Evolutionary conservation across 495 filamentous ascomycete genomes (phyloP), one percentile per base, ranked within the genome.

Genomic region (Xylaria sp.): DNA sequence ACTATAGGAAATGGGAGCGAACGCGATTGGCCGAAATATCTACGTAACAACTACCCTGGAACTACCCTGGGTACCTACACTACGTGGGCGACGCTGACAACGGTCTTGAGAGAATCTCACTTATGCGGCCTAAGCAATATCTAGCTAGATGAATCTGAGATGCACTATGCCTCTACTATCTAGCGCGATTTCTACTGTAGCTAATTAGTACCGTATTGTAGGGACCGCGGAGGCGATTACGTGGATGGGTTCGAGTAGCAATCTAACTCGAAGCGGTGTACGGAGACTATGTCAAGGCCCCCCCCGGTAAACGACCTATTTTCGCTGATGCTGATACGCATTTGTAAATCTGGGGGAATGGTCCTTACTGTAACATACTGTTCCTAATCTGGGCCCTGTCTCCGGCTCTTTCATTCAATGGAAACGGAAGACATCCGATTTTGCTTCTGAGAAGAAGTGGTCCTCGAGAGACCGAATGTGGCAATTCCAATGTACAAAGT

Each of bases 311-410:
- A 15, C 21, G 19, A 43, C 17, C 59, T 62, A 62, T 62, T 62
- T 62, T 62, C 59, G 57, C 57, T 58, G 52, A 55, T 31, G 52
- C 26, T 58, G 59, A 62, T 62, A 62, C 61, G 69, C 61, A 71
- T 64, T 66, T 70, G 68, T 55, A 59, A 70, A 71, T 71, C 69
- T 71, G 69, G 69, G 68, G 69, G 44, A 64, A 64, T 57, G 33
- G 59, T 43, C 48, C 69, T 66, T 71, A 65, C 69, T 71, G 68
- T 71, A 62, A 29, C 68, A 29, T 29, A 29, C 35, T 55, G 19
- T 64, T 46, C 68, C 61, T 40, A 64, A 70, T 70, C 37, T 24
- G 37, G 68, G 50, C 61, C 69, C 24, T 66, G 69, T 63, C 69
- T 65, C 69, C 69, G 69, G 61, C 61, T 48, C 61, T 71, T 50